Evolutionary conservation across 2,329 filamentous ascomycete species (phyloP), one percentile per base, ranked within the genome.

Genomic region (Pestalotiopsis sp.): DNA sequence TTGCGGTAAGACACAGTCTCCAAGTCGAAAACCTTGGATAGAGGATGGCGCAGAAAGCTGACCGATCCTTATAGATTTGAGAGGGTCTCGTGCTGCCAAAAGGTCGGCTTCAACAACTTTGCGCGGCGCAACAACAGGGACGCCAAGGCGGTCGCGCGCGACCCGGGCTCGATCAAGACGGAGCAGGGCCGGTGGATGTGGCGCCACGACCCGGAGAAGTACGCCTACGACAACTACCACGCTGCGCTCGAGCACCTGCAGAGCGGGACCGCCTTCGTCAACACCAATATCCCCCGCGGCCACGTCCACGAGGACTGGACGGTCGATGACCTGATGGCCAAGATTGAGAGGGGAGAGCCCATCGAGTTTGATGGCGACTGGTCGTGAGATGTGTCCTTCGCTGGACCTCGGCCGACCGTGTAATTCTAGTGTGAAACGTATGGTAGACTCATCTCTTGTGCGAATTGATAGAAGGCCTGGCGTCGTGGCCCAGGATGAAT

Each of bases 151-250:
- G 61, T 64, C 1, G n/a, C 10, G 38, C 38, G 22, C n/a, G 40
- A 48, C 20, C 61, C 22, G 38, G 48, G 44, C 44, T 22, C 20
- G 38, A 64, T 64, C 22, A 64, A 64, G 40, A 44, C 61, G 38
- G 61, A 64, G 44, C 44, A 48, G 4, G 61, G 61, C 61, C 61
- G 22, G 9, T 65, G 26, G 63, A 57, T 65, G 44, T 65, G 63
- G 63, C 10, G 40, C 4, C 44, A 65, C 40, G 63, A 65, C 6
- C 44, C 63, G 14, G 63, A 65, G 40, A 65, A 39, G 30, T 57
- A 65, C 48, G 24, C 30, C 24, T 35, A 39, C 26, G 24, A 56
- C 11, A 57, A 65, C 30, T 65, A 56, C 30, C 17, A 10, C 63
- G 26, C 24, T 5, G 63, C 63, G 4, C 63, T 55, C 6, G 48